Evolutionary conservation across 441 rosid species (phyloP).

Genomic region (Macaranga tanarius): DNA sequence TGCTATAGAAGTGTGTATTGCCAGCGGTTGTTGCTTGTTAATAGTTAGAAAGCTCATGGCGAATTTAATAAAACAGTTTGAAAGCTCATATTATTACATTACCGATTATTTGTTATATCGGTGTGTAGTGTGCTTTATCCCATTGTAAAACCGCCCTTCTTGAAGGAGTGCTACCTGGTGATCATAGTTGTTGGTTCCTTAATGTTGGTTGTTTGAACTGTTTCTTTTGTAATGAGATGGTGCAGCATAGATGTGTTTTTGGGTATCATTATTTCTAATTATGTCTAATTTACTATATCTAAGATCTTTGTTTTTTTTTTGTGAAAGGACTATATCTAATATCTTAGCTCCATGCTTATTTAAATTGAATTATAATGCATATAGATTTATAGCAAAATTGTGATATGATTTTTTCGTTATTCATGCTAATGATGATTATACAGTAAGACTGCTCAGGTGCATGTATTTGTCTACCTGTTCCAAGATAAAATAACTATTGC

Average conservation of each 20-base stretch:
- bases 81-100: neutral
- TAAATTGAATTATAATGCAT: neutral
- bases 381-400: neutral
- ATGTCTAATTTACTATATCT: too few species aligned
- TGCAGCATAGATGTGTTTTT: neutral
- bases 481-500: too few species aligned
- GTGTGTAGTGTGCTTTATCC: neutral
- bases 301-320: too few species aligned
- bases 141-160: neutral
- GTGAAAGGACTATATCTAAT: too few species aligned
- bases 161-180: neutral
- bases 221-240: neutral
- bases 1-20: neutral
- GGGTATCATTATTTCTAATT: neutral
- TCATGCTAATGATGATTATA: too few species aligned
- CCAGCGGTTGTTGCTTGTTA: neutral
- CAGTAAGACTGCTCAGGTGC: too few species aligned
- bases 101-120: neutral
- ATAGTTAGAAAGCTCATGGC: conserved; percentile 12
- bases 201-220: too few species aligned
- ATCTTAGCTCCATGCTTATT: neutral
- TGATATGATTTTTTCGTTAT: neutral
- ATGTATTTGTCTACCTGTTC: too few species aligned
- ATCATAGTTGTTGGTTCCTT: too few species aligned
- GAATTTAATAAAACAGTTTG: neutral